Evolutionary conservation across 768 basidiomycete species (phyloP), one percentile per base, ranked within the genome.

Genomic region (Suillus americanus): DNA sequence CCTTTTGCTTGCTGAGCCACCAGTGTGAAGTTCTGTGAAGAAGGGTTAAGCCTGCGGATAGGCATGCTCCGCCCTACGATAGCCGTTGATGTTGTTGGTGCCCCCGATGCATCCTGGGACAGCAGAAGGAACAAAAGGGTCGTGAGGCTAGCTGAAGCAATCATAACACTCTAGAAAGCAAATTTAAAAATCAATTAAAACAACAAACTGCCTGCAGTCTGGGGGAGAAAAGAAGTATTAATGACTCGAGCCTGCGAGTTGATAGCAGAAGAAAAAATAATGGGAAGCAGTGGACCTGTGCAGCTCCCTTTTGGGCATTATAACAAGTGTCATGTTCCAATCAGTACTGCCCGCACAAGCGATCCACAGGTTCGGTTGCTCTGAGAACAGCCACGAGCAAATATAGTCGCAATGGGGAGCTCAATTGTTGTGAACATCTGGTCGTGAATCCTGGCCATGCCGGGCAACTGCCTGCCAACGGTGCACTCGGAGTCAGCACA

Each of bases 1-100:
- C 67, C 72, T 65, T 79, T 77, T 7, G 85, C 84, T 85, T 25
- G 61, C 41, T 45, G 57, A 33, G 61, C 43, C 40, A 61, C 16
- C 12, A 43, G 20, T 3, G 61, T 64, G 2, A 48, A 9, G n/a
- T 64, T 64, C 40, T 35, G 61, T 18, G 63, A 43, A 14, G 23
- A 20, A 40, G 38, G 57, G 40, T 3, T 59, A 14, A 59, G 28
- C 57, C 57, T 59, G 40, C 57, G 57, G 25, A 59, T 28, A 30
- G 57, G 57, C 3, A 59, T 59, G 12, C 57, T 59, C 40, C 18
- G 40, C 12, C 57, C 57, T 20, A 59, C 40, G 18, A 30, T 18
- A 30, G 40, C 10, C 1, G 18, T 30, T 30, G 57, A 38, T 28
- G 28, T 16, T 30, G 57, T 41, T 13, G 57, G 57, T 30, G 57